Base-by-base conservation (phyloP, 1,284 basidiomycete species). In the Melampsora occidentalis region DNA sequence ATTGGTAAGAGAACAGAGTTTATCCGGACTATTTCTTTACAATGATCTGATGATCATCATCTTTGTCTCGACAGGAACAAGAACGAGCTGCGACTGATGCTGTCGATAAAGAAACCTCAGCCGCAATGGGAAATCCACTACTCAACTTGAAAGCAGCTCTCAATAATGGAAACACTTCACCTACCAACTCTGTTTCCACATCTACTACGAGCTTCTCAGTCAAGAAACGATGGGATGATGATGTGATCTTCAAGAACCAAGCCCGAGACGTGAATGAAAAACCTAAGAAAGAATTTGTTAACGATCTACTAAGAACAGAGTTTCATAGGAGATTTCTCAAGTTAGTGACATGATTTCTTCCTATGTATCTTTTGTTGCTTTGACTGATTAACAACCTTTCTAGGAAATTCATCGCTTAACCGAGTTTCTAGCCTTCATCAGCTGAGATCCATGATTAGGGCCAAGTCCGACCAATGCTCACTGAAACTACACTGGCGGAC, bases 191-290 rank as follows among this genome's bases (percentile, higher is more conserved):
- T 0, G 90, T 91, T 6, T 89, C 90, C 14, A 73, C 80, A 2
- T 76, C 80, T 0, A 78, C 80, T 0, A 79, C 79, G 25, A 79
- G 80, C 6, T 97, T 97, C 81, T 88, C 92, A 16, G 93, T 97
- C 78, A 96, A 96, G 85, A 87, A 90, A 80, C 87, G 94, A 71
- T 97, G 94, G 94, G 94, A 97, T 82, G 94, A 97, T 82, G 92
- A 97, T 84, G 85, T 96, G 76, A 94, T 97, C 81, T 97, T 97
- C 88, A 97, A 97, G 85, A 97, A 97, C 83, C 94, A 97, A 84
- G 92, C 94, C 0, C 89, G 90, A 83, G 87, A 87, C 66, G 83
- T 85, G 87, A 83, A 83, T 72, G 86, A 86, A 78, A 92, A 90
- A 82, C 85, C 86, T 4, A 86, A 79, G 66, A 90, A 90, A 14